Evolutionary conservation across 805 yeast genomes (phyloP), one percentile per base, ranked within the genome.

Genomic region (Candida lessepsii): DNA sequence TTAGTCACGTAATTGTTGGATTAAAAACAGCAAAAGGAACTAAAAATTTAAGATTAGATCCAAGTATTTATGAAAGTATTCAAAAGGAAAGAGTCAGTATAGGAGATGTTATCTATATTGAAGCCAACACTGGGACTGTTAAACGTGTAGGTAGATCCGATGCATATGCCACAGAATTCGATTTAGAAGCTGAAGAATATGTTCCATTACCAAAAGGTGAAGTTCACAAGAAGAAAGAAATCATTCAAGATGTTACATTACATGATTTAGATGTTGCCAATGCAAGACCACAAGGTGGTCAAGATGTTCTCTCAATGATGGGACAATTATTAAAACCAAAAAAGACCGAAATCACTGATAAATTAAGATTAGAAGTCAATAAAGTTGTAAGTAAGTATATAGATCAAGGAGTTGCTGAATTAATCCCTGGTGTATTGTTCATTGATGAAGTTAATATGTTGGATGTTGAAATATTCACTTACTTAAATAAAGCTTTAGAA

Each of bases 201-300:
- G 98, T 93, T 16, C 96, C 99, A 30, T 75, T 95, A 54, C 99
- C 99, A 46, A 95, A 93, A 69, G 99, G 99, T 39, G 99, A 93
- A 64, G 96, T 93, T 32, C 99, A 93, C 71, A 90, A 91, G 61
- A 89, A 93, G 75, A 93, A 93, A 63, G 98, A 93, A 65, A 89
- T 91, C 53, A 96, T 93, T 15, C 99, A 93, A 69, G 97, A 93
- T 52, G 96, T 93, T 32, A 87, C 98, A 3, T 75, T 93, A 53
- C 97, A 93, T 61, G 99, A 93, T 62, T 75, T 93, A 59, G 99
- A 93, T 63, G 85, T 88, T 42, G 97, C 98, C 35, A 93, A 93
- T 60, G 90, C 98, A 2, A 79, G 93, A 55, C 99, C 98, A 16
- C 84, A 79, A 57, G 99, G 98, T 47, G 99, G 99, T 35, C 99